Conservation (phyloP, 257 asterid species). For the Plantago ovata region DNA sequence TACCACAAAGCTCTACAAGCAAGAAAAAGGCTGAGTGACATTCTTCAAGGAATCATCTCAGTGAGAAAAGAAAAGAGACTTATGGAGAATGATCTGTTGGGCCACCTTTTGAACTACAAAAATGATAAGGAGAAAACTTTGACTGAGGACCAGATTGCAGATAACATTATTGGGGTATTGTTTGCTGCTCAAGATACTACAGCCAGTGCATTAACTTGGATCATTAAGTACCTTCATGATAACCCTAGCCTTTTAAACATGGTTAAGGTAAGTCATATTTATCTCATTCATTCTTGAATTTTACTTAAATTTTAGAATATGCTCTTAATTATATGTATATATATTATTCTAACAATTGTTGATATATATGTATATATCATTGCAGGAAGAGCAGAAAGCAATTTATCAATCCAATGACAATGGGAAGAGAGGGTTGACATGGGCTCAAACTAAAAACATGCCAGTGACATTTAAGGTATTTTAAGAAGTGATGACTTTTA, state of each 20-base stretch:
- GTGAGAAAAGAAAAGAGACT: constrained; percentile 50
- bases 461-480: constrained; percentile 66
- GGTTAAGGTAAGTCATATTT: constrained; percentile 44
- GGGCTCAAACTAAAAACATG: constrained; percentile 84
- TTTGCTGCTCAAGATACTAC: constrained; percentile 98
- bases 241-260: constrained; percentile 52
- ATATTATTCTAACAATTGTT: too few species aligned
- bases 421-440: constrained; percentile 47
- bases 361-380: too few species aligned
- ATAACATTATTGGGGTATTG: constrained; percentile 76
- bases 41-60: constrained; percentile 47
- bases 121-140: constrained; percentile 39
- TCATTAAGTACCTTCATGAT: constrained; percentile 71
- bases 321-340: too few species aligned
- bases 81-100: constrained; percentile 44
- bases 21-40: constrained; percentile 50
- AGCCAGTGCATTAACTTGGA: constrained; percentile 85
- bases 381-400: constrained; percentile 61
- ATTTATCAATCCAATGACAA: constrained; percentile 43
- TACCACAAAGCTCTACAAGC: constrained; percentile 79
- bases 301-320: too few species aligned
- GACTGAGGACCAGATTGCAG: constrained; percentile 61
- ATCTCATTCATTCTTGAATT: too few species aligned
- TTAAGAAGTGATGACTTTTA: too few species aligned
- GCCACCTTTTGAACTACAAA: constrained; percentile 46